A percentile compares a stretch with the other conserved stretches of the same genome.
phyloP scores from a whole-genome alignment of 306 rosid genomes.

The Ormosia emarginata region DNA sequence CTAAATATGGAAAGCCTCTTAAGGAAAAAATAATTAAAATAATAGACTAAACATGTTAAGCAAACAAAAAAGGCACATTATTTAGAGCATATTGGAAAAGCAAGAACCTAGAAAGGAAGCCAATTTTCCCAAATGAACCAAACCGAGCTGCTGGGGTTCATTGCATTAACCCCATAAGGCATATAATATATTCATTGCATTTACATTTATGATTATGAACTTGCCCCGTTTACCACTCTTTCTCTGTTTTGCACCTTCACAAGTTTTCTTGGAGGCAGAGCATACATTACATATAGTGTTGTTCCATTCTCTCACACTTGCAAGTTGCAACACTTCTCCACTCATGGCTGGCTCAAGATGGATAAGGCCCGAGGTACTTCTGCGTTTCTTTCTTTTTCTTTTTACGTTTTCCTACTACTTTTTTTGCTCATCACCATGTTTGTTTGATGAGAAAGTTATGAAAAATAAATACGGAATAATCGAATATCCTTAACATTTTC shows the following conservation, averaged over 20 bases:
- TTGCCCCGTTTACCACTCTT: background rate
- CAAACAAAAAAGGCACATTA: too few species aligned
- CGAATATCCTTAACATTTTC: background rate
- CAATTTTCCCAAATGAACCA: too few species aligned
- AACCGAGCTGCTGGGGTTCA: too few species aligned
- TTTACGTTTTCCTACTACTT: background rate
- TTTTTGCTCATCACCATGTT: background rate
- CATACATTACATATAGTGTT: background rate
- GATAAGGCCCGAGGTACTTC: constrained; percentile 78
- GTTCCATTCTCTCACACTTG: background rate
- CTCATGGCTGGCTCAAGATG: constrained; percentile 44
- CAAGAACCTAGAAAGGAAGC: too few species aligned
- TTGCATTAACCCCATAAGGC: background rate
- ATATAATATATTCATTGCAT: background rate
- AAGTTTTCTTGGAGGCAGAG: background rate
- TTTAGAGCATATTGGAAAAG: too few species aligned
- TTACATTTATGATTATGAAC: background rate
- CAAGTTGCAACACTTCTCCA: background rate
- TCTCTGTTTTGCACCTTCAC: background rate
- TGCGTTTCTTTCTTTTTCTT: background rate
- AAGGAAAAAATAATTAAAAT: too few species aligned
- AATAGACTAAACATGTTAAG: too few species aligned
- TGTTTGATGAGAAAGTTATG: background rate
- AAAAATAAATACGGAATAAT: background rate
- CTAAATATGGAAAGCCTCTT: too few species aligned